Base-by-base conservation (phyloP, 768 basidiomycete species). In the Melanogaster broomeanus region DNA sequence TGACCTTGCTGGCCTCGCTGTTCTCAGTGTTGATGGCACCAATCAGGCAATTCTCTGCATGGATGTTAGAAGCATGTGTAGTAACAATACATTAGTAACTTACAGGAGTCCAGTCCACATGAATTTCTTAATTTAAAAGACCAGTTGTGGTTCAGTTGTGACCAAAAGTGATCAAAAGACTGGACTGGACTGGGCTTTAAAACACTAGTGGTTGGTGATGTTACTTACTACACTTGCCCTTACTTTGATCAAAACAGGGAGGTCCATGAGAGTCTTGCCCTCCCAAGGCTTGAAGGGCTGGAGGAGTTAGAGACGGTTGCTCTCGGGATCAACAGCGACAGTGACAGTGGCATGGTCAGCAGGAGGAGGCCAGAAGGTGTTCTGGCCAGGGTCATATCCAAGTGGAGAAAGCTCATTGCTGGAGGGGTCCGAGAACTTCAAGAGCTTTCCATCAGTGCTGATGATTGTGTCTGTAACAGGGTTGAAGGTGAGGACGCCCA, bases 231-330 rank as follows among this genome's bases (percentile, higher is more conserved):
- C 97, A 99, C 80, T 99, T 99, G 82, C 96, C 96, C 78, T 85
- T 81, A 92, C 97, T 83, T 99, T 99, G 82, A 99, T 99, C 67
- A 99, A 78, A 56, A 99, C 78, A 10, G 96, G 96, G 57, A 95
- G 81, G 61, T 91, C 88, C 49, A 80, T 76, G 42, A 93, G 90
- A 35, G 91, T 87, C 83, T 97, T 88, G 48, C 95, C 93, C 71
- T 96, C 83, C 93, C 93, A 98, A 24, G 90, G 79, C 65, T 78
- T 63, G 85, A 99, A 99, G 27, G 97, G 92, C 69, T 84, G 74
- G 48, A 96, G 77, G 30, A 93, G 81, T 73, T 97, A 93, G 48
- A 98, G 87, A 76, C 93, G 92, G 70, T 96, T 90, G 49, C 85
- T 87, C 64, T 78, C 81, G 61, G 92, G 87, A 74, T 80, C 75